Conservation (phyloP, 768 basidiomycete genomes). For the Leccinum sublutescens region DNA sequence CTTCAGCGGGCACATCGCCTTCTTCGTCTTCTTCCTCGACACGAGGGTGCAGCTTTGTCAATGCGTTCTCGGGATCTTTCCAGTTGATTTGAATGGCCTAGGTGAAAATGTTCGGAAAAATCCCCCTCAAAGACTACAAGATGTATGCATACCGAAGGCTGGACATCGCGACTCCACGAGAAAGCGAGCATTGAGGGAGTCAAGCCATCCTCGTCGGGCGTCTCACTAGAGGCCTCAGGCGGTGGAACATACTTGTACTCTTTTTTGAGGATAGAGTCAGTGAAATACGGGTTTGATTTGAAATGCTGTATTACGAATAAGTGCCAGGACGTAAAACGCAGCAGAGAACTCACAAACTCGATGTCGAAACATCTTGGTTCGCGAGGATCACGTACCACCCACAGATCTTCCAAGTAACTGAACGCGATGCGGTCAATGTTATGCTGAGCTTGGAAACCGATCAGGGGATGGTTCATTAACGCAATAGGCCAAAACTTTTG, state of each 20-base stretch:
- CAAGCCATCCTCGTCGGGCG: conserved; percentile 70
- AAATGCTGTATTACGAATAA: conserved; percentile 53
- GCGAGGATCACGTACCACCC: conserved; percentile 68
- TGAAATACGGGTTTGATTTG: conserved; percentile 85
- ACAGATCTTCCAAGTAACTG: conserved; percentile 81
- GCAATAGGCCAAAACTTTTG: conserved; percentile 85
- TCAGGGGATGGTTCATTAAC: conserved; percentile 65
- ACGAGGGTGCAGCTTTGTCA: conserved; percentile 78
- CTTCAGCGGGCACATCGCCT: conserved; percentile 58
- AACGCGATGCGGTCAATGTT: conserved; percentile 77
- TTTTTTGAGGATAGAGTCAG: conserved; percentile 73
- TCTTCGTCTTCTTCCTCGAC: conserved; percentile 53
- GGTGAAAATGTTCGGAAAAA: conserved; percentile 1
- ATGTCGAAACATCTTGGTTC: conserved; percentile 83
- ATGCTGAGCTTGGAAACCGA: conserved; percentile 69
- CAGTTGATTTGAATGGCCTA: conserved; percentile 72
- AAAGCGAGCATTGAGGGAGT: conserved; percentile 79
- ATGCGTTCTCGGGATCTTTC: conserved; percentile 74
- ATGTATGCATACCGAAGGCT: conserved; percentile 52
- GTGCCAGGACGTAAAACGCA: background rate
- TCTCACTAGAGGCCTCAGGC: conserved; percentile 50
- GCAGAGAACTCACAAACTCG: conserved; percentile 71
- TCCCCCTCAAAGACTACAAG: background rate
- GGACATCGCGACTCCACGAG: conserved; percentile 73
- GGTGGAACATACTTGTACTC: conserved; percentile 72